A percentile compares a stretch with the other conserved stretches of the same genome.
Conservation (phyloP, 208 protist genomes). For the Acanthamoeba castellanii region DNA sequence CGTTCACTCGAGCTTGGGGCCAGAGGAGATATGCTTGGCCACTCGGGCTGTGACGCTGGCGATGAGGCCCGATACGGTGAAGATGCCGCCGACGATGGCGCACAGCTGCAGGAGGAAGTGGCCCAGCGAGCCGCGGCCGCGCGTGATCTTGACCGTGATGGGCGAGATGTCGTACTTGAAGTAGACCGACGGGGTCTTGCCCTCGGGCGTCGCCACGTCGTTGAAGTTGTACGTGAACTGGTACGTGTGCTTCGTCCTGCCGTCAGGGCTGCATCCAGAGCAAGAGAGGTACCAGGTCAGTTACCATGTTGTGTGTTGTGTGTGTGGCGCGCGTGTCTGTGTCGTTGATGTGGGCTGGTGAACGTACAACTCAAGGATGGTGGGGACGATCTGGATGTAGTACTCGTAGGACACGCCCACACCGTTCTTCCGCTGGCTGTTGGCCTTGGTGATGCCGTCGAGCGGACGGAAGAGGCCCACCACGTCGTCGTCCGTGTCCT, state of each 20-base stretch:
- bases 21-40: background rate
- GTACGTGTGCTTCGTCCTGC: conserved; percentile 59
- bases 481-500: background rate
- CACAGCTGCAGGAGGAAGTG: conserved; percentile 68
- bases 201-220: background rate
- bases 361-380: conserved; percentile 39
- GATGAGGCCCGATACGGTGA: conserved; percentile 56
- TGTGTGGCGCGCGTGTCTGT: background rate
- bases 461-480: conserved; percentile 58
- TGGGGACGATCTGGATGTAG: conserved; percentile 71
- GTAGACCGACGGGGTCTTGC: conserved; percentile 20
- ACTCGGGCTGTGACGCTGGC: conserved; percentile 18
- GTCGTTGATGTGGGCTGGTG: too few relatives aligned
- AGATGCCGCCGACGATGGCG: conserved; percentile 59
- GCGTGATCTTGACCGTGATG: conserved; percentile 53
- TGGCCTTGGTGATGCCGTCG: conserved; percentile 31
- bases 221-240: conserved; percentile 73
- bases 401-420: conserved; percentile 60
- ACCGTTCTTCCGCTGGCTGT: background rate
- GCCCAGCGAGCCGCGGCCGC: conserved; percentile 32
- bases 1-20: background rate
- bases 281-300: background rate
- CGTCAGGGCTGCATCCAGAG: background rate
- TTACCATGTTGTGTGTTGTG: background rate
- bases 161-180: conserved; percentile 72